A percentile compares a stretch with the other conserved stretches of the same genome.
These are phyloP conservation scores for Talaromyces sp. DNA, from an alignment of 2,329 filamentous ascomycete genomes.

Conservation along the genomic window DNA sequence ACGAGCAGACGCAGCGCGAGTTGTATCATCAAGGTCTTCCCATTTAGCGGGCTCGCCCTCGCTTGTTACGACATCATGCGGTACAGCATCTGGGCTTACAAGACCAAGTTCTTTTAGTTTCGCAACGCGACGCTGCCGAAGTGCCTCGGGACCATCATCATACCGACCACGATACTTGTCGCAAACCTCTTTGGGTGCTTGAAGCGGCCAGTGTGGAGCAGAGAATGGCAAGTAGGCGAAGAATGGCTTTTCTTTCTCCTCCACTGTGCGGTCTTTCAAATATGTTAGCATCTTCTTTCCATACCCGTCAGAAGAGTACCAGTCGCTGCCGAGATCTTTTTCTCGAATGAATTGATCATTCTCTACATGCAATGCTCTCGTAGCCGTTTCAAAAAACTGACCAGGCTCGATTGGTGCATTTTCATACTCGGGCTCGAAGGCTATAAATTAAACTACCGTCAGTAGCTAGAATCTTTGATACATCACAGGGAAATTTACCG, in stretches of 20 bases:
- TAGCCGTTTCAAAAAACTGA: not conserved
- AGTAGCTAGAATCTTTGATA: no score
- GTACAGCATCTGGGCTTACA: conserved; percentile 35
- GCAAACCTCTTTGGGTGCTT: conserved; percentile 42
- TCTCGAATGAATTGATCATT: not conserved
- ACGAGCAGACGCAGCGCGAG: conserved; percentile 36
- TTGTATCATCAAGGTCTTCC: conserved; percentile 32
- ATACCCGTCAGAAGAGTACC: not conserved
- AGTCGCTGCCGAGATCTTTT: not conserved
- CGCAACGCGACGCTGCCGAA: conserved; percentile 40
- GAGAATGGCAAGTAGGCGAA: conserved; percentile 46
- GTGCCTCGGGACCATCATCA: conserved; percentile 44
- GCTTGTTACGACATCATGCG: conserved; percentile 39
- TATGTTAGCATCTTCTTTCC: conserved; percentile 10
- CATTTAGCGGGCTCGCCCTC: conserved; percentile 32
- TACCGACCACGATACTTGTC: conserved; percentile 46
- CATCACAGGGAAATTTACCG: conserved; percentile 16
- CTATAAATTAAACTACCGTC: not conserved
- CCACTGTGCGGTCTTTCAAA: conserved; percentile 25
- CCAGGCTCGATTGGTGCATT: not conserved
- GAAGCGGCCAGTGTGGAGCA: conserved; percentile 50
- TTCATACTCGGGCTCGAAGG: not conserved
- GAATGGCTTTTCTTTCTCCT: conserved; percentile 38
- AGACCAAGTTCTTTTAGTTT: conserved; percentile 42
- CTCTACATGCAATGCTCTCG: not conserved